phyloP scores from a whole-genome alignment of 192 early-diverging fungal genomes.

The Coemansia sp. region DNA sequence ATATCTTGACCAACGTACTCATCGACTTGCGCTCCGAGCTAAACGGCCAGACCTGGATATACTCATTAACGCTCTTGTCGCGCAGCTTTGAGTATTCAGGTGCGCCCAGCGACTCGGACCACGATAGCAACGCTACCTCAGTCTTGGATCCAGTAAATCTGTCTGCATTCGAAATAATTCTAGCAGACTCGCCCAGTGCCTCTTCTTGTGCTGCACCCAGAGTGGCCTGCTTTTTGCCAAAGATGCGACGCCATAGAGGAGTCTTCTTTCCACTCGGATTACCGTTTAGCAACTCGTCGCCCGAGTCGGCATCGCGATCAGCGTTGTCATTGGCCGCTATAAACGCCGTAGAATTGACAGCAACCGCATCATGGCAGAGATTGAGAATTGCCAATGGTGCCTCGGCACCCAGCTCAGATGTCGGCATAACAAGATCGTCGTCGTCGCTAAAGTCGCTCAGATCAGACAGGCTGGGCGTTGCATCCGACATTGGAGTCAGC shows the following conservation, averaged over 20 bases:
- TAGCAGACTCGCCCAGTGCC: constrained; percentile 19
- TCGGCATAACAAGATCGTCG: constrained; percentile 53
- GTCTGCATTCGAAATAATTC: constrained; percentile 20
- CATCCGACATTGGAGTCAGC: constrained; percentile 45
- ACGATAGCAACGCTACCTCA: constrained; percentile 87
- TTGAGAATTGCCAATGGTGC: constrained; percentile 53
- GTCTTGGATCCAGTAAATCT: constrained; percentile 90
- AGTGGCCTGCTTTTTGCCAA: constrained; percentile 9
- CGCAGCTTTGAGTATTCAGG: constrained; percentile 66
- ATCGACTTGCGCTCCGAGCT: constrained; percentile 91
- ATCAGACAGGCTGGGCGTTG: constrained; percentile 42
- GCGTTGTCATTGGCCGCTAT: constrained; percentile 29
- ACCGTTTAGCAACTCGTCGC: constrained; percentile 24
- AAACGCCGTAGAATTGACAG: constrained; percentile 82
- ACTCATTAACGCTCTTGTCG: constrained; percentile 56
- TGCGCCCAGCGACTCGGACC: constrained; percentile 67
- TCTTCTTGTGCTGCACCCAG: constrained; percentile 21
- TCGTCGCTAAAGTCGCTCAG: constrained; percentile 53
- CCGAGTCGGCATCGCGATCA: constrained; percentile 21
- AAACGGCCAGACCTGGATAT: constrained; percentile 83
- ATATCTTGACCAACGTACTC: constrained; percentile 75
- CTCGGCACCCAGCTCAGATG: constrained; percentile 55
- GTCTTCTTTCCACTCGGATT: constrained; percentile 12
- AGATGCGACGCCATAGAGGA: constrained; percentile 29
- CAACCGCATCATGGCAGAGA: constrained; percentile 68